A percentile compares a stretch with the other conserved stretches of the same genome.
phyloP scores from a whole-genome alignment of 2,329 filamentous ascomycete species.

The Volutella citrinella region DNA sequence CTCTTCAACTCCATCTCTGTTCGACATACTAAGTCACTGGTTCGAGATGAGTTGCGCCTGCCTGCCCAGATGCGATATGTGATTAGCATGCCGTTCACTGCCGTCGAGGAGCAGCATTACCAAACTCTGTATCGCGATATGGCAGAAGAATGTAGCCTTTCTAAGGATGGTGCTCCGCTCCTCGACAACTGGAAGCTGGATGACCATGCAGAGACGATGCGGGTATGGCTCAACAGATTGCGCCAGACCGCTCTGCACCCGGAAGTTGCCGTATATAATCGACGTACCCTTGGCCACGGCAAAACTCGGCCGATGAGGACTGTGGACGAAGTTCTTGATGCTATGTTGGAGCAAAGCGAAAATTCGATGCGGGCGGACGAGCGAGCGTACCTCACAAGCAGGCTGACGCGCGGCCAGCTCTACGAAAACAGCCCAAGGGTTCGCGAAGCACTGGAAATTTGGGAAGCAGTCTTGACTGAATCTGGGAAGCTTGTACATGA shows the following conservation, averaged over 20 bases:
- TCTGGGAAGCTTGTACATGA: slow-evolving; percentile 55
- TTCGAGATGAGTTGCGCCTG: slow-evolving; percentile 74
- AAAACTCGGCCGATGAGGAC: slow-evolving; percentile 70
- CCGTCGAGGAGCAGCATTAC: slow-evolving; percentile 90
- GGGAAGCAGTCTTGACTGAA: slow-evolving; percentile 56
- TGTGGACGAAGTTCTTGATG: slow-evolving; percentile 79
- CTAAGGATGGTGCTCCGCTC: slow-evolving; percentile 60
- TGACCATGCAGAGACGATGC: slow-evolving; percentile 68
- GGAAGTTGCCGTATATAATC: slow-evolving; percentile 68
- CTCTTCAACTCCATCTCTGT: slow-evolving; percentile 73
- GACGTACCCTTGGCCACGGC: slow-evolving; percentile 59
- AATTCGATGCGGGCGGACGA: slow-evolving; percentile 64
- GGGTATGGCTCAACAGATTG: slow-evolving; percentile 71
- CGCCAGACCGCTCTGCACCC: slow-evolving; percentile 85
- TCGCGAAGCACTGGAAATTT: slow-evolving; percentile 66
- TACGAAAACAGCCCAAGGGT: slow-evolving; percentile 71
- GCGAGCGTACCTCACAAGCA: slow-evolving; percentile 59
- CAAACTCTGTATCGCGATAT: slow-evolving; percentile 72
- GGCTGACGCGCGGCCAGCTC: slow-evolving; percentile 71
- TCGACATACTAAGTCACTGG: slow-evolving; percentile 79
- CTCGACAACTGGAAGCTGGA: slow-evolving; percentile 63
- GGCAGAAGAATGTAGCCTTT: slow-evolving; percentile 66
- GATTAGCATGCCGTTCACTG: slow-evolving; percentile 85
- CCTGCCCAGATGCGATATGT: slow-evolving; percentile 83
- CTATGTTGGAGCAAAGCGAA: slow-evolving; percentile 88